Conservation (phyloP, 2,329 filamentous ascomycete species). For the Thermoascus crustaceus region DNA sequence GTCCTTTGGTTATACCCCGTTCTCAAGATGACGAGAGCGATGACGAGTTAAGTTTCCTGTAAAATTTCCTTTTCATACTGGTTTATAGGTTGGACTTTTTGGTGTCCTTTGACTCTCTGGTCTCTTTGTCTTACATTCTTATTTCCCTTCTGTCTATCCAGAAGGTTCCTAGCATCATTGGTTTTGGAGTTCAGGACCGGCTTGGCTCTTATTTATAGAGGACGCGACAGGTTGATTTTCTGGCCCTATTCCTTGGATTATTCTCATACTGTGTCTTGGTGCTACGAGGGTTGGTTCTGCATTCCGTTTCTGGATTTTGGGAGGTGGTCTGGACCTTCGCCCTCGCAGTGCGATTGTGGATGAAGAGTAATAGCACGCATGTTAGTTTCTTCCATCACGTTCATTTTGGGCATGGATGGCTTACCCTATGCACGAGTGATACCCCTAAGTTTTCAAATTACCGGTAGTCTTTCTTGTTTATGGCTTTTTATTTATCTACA, state of each 20-base stretch:
- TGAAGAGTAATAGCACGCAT: background rate
- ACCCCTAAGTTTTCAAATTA: background rate
- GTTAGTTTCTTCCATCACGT: background rate
- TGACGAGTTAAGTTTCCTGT: constrained; percentile 33
- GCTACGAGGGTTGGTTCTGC: background rate
- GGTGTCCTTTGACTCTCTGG: background rate
- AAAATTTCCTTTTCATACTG: constrained; percentile 4
- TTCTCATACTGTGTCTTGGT: no score
- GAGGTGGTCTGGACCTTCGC: no score
- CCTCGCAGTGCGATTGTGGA: background rate
- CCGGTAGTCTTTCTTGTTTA: no score
- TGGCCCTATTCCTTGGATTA: background rate
- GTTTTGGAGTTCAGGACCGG: background rate
- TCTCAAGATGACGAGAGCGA: constrained; percentile 26
- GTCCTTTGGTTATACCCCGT: constrained; percentile 16
- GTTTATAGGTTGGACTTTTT: background rate
- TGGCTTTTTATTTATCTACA: no score
- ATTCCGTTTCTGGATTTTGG: background rate
- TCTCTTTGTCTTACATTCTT: background rate
- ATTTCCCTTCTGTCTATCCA: no score
- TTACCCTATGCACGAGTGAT: background rate
- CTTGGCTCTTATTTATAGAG: background rate
- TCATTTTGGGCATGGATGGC: background rate
- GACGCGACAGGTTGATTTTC: background rate
- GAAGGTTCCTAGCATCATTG: no score